Evolutionary conservation across 2,329 filamentous ascomycete species (phyloP), one percentile per base, ranked within the genome.

Genomic region (Aspergillus ruber): DNA sequence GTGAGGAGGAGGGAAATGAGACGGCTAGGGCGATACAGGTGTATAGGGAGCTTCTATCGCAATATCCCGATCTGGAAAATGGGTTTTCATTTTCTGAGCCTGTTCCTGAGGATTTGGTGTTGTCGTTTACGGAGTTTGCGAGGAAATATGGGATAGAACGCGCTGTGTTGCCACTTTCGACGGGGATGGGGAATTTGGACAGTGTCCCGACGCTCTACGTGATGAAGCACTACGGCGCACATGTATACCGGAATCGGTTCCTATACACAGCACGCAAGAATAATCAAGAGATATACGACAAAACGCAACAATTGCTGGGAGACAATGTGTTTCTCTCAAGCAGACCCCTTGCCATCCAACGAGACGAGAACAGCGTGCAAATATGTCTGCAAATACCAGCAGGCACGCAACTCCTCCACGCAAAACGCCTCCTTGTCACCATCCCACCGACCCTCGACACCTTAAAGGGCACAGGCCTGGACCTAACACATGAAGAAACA

Each of bases 111-210:
- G 75, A 77, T 38, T 60, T 80, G 2, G 55, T 74, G 17, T 56
- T 77, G 4, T 67, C 74, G 2, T 79, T 74, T 48, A 68, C 71
- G 17, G 64, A 75, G 3, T 78, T 78, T 46, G 62, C 74, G 5
- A 18, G 33, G 9, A 57, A 63, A 32, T 78, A 79, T 56, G 35
- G 35, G 18, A 18, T 38, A 2, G 18, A 17, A 18, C 71, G 78
- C 57, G 58, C 64, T n/a, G 58, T 80, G 3, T 5, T 27, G 9
- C 25, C 25, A 10, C 25, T 4, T 57, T 66, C 15, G 66, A 75
- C 44, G 76, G 74, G 2, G 53, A 74, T 2, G 71, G 71, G 13
- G 70, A 10, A 58, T 29, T 32, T 56, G 27, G 50, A 55, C 2
- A 18, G 47, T 3, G 50, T 46, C 23, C 46, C 51, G 12, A 54